A percentile compares a stretch with the other conserved stretches of the same genome.
Evolutionary conservation across 306 rosid species (phyloP).

Genomic region (Hylodesmum podocarpum): DNA sequence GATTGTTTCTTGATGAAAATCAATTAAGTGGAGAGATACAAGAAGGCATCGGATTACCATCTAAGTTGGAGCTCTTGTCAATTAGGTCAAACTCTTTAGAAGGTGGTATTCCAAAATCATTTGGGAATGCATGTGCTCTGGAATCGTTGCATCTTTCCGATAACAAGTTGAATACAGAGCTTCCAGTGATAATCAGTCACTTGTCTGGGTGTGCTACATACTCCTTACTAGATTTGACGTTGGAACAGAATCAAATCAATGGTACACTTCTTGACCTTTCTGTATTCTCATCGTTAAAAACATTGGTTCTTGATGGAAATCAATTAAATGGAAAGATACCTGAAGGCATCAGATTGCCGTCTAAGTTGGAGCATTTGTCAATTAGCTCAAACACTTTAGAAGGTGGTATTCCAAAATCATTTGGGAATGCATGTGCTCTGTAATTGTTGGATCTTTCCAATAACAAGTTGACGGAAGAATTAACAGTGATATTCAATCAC

Average conservation of each 20-base stretch:
- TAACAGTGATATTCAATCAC: neutral
- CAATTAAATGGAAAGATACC: neutral
- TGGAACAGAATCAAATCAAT: neutral
- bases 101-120: slow-evolving; percentile 15
- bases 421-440: neutral
- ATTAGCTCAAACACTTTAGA: neutral
- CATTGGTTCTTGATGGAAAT: neutral
- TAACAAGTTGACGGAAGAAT: neutral
- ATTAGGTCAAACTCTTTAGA: neutral
- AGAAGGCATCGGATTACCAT: neutral
- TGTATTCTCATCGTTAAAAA: neutral
- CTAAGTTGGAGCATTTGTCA: neutral
- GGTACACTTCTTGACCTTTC: neutral
- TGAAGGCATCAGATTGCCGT: neutral
- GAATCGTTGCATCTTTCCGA: neutral
- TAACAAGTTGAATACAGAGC: neutral
- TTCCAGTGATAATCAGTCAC: neutral
- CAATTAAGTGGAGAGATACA: neutral
- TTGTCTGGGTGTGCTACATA: neutral
- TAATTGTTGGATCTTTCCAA: neutral
- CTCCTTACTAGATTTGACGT: neutral
- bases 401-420: neutral
- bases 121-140: neutral
- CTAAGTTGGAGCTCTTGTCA: neutral
- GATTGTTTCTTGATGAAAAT: neutral